Conservation (phyloP, 108 stramenopile genomes). For the Chaetoceros tenuissimus region DNA sequence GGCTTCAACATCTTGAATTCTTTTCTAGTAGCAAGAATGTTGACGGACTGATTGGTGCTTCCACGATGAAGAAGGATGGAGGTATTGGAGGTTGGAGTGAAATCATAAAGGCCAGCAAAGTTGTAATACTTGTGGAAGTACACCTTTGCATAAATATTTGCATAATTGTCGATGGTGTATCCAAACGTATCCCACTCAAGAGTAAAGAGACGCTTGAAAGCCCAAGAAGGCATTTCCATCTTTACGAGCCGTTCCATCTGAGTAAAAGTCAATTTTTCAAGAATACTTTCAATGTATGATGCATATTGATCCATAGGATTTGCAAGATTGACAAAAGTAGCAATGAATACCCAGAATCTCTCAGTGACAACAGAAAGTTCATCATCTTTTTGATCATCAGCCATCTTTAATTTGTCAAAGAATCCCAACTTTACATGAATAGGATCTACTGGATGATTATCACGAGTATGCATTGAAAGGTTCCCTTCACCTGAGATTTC, state of each 20-base stretch:
- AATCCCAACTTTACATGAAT: not conserved
- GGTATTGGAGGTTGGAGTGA: constrained; percentile 8
- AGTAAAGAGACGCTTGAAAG: constrained; percentile 11
- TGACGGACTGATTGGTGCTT: constrained; percentile 18
- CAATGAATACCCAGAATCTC: constrained; percentile 43
- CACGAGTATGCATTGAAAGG: not conserved
- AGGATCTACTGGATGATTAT: not conserved
- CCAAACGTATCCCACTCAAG: constrained; percentile 8
- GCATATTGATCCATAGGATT: constrained; percentile 36
- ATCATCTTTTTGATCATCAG: not conserved
- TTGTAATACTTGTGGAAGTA: constrained; percentile 26
- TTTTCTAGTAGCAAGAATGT: constrained; percentile 31
- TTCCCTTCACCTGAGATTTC: not conserved
- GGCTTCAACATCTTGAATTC: constrained; percentile 22
- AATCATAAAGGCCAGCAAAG: constrained; percentile 44
- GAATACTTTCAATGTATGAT: constrained; percentile 26
- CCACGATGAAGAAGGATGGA: constrained; percentile 23
- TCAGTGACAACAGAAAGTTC: constrained; percentile 27
- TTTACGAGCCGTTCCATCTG: constrained; percentile 19
- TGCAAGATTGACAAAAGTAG: constrained; percentile 21
- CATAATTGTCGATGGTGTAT: constrained; percentile 32
- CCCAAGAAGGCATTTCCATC: constrained; percentile 20
- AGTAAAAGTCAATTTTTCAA: constrained; percentile 24
- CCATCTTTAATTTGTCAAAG: not conserved
- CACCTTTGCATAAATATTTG: constrained; percentile 26